Evolutionary conservation across 305 asterid species (phyloP), one percentile per base, ranked within the genome.

Genomic region (Plantago rigida): DNA sequence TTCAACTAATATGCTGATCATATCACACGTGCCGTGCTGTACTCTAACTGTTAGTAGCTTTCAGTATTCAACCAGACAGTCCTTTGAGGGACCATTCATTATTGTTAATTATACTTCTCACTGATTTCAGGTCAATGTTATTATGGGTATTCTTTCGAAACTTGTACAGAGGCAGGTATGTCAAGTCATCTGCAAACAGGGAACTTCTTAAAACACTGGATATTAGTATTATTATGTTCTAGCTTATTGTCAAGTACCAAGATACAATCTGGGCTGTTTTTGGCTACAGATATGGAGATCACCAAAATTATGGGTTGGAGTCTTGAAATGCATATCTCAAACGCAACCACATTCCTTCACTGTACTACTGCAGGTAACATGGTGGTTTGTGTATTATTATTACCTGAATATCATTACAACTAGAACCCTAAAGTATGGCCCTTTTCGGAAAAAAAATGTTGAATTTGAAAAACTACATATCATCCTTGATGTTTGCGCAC

Each of bases 281-380:
- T 17, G 28, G 66, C 67, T 63, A 60, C 73, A 89, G 99, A 84
- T 92, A 64, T 92, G 99, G 99, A 85, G 84, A 76, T 83, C 83
- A 89, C 96, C 97, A 28, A 86, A 92, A 76, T 76, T 86, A 51
- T 92, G 95, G 95, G 86, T 89, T 64, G 97, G 99, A 62, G 82
- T 92, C 81, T 70, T 92, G 80, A 92, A 92, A 80, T 92, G 97
- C 48, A 77, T 92, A 64, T 86, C 96, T 31, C 99, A 92, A 71
- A 92, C 97, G 3, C 96, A 83, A 69, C 99, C 99, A 19, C 96
- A 83, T 75, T 92, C 99, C 59, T 89, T 89, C 78, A 82, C 72
- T 42, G 97, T 89, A 57, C 70, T 92, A 74, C 71, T 92, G 50
- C 95, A 86, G 95, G 99, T 88, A 83, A 51, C 64, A 17, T 69